Percentiles rank a stretch among this genome's conserved stretches.
Conservation (phyloP, 148 eudicot species). For the Rhododendron kiyosumense region DNA sequence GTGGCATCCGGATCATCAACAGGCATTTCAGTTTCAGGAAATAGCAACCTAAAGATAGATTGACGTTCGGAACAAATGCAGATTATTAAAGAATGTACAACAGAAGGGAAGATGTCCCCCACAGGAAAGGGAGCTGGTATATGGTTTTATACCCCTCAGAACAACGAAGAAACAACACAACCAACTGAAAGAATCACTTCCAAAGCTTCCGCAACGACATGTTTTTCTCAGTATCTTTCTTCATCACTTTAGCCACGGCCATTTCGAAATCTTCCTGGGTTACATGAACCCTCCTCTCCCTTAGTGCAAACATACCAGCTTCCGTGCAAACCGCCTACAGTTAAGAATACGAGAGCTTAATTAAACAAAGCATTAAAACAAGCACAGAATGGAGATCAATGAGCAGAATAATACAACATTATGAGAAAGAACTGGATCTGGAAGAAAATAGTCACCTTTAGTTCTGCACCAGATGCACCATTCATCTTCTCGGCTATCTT, state of each 20-base stretch:
- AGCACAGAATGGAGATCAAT: background rate
- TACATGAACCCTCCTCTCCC: slow-evolving; percentile 53
- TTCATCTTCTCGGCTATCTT: slow-evolving; percentile 84
- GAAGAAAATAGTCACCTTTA: slow-evolving; percentile 41
- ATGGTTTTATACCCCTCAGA: background rate
- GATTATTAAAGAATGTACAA: background rate
- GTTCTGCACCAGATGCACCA: slow-evolving; percentile 79
- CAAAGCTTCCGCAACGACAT: slow-evolving; percentile 49
- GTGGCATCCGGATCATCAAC: background rate
- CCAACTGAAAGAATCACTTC: slow-evolving; percentile 16
- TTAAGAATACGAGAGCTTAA: background rate
- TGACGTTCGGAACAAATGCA: background rate
- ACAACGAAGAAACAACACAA: background rate
- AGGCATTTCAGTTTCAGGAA: background rate
- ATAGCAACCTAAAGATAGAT: background rate
- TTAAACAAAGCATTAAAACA: background rate
- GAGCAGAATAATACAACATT: background rate
- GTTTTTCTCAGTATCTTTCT: slow-evolving; percentile 50
- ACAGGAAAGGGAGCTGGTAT: background rate
- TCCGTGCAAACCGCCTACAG: slow-evolving; percentile 28
- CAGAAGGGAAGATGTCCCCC: background rate
- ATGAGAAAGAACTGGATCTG: background rate
- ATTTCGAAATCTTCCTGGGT: slow-evolving; percentile 54
- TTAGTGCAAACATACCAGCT: slow-evolving; percentile 57
- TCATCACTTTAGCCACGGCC: slow-evolving; percentile 59